A percentile compares a stretch with the other conserved stretches of the same genome.
Evolutionary conservation across 169 alveolate species (phyloP).

Genomic region (Plasmodium gonderi): DNA sequence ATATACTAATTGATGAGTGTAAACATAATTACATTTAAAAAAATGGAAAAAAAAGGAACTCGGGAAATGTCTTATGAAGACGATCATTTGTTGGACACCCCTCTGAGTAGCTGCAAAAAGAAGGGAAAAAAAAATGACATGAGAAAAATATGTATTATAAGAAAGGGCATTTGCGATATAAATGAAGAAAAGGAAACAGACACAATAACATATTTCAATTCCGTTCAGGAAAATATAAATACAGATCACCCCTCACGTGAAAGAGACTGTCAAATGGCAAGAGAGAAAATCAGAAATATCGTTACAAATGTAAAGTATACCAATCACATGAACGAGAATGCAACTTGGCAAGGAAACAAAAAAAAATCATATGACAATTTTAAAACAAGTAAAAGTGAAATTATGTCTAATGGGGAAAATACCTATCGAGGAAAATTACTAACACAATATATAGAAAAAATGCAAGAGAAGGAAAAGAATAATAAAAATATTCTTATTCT

Average conservation of each 20-base stretch:
- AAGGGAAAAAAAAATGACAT: background rate
- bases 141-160: background rate
- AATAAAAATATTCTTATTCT: background rate
- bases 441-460: background rate
- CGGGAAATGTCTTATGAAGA: background rate
- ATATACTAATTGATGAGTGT: too few species aligned
- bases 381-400: background rate
- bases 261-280: background rate
- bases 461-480: background rate
- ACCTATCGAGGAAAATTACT: background rate
- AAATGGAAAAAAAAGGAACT: background rate
- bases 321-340: background rate
- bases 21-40: too few species aligned
- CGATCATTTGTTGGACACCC: background rate
- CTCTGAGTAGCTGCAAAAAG: background rate
- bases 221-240: background rate
- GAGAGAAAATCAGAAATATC: background rate
- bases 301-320: background rate
- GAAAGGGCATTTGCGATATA: background rate
- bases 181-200: too few species aligned
- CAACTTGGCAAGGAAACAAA: background rate
- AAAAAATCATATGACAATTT: background rate
- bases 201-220: background rate
- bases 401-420: background rate
- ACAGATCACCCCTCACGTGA: background rate